A percentile compares a stretch with the other conserved stretches of the same genome.
phyloP scores from a whole-genome alignment of 805 yeast genomes.

The Barnettozyma salicaria region DNA sequence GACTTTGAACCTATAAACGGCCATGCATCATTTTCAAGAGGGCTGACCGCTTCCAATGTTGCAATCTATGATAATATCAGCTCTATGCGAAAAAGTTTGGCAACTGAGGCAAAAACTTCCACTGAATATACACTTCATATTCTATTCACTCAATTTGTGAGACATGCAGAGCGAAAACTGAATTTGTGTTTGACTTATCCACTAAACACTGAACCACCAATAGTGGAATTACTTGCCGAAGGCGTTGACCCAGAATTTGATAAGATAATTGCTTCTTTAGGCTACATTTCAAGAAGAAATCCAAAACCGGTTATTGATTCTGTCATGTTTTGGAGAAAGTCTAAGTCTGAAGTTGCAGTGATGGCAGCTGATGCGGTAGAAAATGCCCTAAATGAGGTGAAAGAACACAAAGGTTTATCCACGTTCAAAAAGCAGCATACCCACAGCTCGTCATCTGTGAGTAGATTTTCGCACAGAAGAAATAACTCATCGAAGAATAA shows the following conservation, averaged over 20 bases:
- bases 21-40: conserved; percentile 3
- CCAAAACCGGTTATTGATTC: conserved; percentile 97
- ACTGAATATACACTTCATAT: conserved; percentile 93
- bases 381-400: conserved; percentile 28
- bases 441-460: conserved; percentile 29
- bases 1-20: too few species aligned
- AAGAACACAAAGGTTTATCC: conserved; percentile 28
- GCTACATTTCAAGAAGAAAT: conserved; percentile 81
- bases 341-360: conserved; percentile 81
- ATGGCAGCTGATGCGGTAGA: conserved; percentile 51
- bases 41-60: conserved; percentile 19
- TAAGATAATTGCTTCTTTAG: conserved; percentile 76
- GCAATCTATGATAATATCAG: conserved; percentile 21
- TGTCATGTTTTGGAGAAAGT: conserved; percentile 96
- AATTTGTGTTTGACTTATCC: conserved; percentile 64
- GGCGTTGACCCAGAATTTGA: conserved; percentile 87
- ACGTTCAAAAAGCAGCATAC: conserved; percentile 25
- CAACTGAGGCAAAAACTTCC: conserved; percentile 59
- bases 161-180: conserved; percentile 85
- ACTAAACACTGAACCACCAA: conserved; percentile 67
- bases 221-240: conserved; percentile 70
- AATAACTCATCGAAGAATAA: conserved; percentile 44
- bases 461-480: conserved; percentile 39
- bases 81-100: conserved; percentile 32
- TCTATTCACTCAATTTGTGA: conserved; percentile 89